Conservation (phyloP, 208 protist genomes). For the Perkinsela sp. region DNA sequence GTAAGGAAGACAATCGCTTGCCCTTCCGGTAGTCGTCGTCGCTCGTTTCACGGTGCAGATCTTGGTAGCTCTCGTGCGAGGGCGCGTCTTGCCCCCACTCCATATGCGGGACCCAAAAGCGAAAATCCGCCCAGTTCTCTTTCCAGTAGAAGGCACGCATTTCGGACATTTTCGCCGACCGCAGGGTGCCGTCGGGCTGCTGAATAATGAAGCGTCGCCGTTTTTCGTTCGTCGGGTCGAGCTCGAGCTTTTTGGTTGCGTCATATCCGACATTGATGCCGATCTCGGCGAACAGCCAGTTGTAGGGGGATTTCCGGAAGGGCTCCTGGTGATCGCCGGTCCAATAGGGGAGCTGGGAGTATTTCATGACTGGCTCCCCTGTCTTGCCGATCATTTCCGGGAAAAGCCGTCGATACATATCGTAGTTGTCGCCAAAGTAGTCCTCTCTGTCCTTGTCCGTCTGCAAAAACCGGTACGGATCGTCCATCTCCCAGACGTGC, state of each 20-base stretch:
- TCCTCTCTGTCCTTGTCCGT: constrained; percentile 71
- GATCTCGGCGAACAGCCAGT: constrained; percentile 78
- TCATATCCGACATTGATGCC: constrained; percentile 69
- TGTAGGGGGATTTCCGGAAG: constrained; percentile 64
- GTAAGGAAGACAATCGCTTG: constrained; percentile 50
- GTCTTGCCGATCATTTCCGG: constrained; percentile 67
- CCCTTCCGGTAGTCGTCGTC: constrained; percentile 63
- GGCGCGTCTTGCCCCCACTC: constrained; percentile 67
- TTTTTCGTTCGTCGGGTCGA: constrained; percentile 71
- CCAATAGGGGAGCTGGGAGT: constrained; percentile 66
- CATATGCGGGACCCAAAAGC: constrained; percentile 72
- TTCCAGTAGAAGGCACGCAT: constrained; percentile 79
- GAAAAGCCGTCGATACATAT: constrained; percentile 68
- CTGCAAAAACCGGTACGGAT: constrained; percentile 71
- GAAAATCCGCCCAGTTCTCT: constrained; percentile 73
- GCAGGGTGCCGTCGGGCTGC: constrained; percentile 64
- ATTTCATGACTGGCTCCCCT: constrained; percentile 68
- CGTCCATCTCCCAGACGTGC: constrained; percentile 75
- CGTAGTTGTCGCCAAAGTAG: constrained; percentile 78
- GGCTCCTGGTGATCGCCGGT: constrained; percentile 57
- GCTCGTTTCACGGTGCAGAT: constrained; percentile 58
- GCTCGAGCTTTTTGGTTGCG: constrained; percentile 60
- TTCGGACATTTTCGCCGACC: constrained; percentile 75
- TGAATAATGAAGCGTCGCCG: constrained; percentile 60
- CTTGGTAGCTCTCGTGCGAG: constrained; percentile 65